Percentiles rank a stretch among this genome's conserved stretches.
Conservation (phyloP, 2,329 filamentous ascomycete genomes). For the Pseudogymnoascus sp. region DNA sequence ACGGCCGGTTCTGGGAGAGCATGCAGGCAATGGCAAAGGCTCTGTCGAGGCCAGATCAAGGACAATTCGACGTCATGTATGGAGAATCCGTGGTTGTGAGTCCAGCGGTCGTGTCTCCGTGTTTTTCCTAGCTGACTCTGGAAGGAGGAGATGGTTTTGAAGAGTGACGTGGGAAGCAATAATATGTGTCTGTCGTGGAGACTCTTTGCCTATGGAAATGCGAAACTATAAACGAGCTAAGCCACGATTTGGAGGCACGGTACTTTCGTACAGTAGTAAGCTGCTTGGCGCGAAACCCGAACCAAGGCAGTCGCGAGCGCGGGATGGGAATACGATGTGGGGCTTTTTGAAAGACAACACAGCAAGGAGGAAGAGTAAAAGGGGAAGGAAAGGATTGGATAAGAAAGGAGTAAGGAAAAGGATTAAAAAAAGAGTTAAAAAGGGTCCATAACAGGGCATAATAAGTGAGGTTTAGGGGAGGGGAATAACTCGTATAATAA, state of each 20-base stretch:
- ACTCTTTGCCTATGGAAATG: not conserved
- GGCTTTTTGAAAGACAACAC: not conserved
- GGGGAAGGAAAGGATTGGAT: not conserved
- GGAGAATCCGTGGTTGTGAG: not conserved
- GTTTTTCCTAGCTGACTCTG: not conserved
- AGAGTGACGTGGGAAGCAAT: not conserved
- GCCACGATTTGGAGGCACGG: conserved; percentile 3
- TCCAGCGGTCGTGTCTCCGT: not conserved
- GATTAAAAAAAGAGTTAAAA: not conserved
- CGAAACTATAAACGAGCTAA: conserved; percentile 3
- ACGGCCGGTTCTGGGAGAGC: not conserved
- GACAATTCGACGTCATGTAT: conserved; percentile 2
- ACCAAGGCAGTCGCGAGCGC: not conserved
- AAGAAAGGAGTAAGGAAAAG: not conserved
- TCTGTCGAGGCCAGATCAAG: conserved; percentile 5
- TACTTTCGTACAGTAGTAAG: conserved; percentile 6
- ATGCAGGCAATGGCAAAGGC: conserved; percentile 6
- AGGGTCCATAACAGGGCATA: not conserved
- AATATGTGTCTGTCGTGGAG: not conserved
- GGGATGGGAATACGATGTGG: conserved; percentile 4
- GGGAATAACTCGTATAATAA: not conserved
- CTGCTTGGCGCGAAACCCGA: not conserved
- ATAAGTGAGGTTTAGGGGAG: not conserved
- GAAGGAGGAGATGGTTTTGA: not conserved
- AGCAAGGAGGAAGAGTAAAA: not conserved